phyloP scores from a whole-genome alignment of 495 filamentous ascomycete genomes.

The Paragyromitra xinjiangensis region DNA sequence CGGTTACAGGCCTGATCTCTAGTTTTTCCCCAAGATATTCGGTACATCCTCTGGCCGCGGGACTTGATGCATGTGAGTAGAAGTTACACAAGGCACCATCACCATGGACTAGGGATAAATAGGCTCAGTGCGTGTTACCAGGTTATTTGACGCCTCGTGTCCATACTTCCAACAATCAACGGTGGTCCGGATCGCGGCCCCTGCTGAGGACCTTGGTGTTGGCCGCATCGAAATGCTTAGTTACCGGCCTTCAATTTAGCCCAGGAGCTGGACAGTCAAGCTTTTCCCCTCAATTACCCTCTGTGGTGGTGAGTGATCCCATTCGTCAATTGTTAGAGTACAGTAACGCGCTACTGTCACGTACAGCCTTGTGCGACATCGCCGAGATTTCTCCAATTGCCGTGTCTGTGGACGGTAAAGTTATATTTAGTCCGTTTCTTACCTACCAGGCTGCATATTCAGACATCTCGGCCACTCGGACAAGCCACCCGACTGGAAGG shows the following conservation, averaged over 20 bases:
- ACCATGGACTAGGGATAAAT: conserved; percentile 10
- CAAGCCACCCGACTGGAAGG: neutral
- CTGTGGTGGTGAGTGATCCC: neutral
- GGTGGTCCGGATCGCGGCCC: neutral
- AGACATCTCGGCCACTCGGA: neutral
- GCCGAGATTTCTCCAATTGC: conserved; percentile 1
- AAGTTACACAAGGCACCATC: neutral
- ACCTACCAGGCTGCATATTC: neutral
- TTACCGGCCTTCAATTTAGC: neutral
- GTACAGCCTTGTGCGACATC: conserved; percentile 3
- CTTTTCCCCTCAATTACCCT: neutral
- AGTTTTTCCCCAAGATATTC: no score
- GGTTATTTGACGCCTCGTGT: conserved; percentile 11
- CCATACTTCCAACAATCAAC: conserved; percentile 4
- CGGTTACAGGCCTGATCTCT: no score
- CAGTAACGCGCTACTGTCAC: neutral
- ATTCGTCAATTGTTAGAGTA: neutral
- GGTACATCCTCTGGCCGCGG: no score
- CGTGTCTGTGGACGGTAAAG: neutral
- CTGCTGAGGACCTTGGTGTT: neutral
- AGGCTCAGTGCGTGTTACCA: neutral
- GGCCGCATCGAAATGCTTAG: neutral
- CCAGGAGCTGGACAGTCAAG: neutral
- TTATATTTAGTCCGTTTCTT: conserved; percentile 1
- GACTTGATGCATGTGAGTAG: no score